Evolutionary conservation across 768 basidiomycete genomes (phyloP).

Genomic region (Albatrellus ellisii): DNA sequence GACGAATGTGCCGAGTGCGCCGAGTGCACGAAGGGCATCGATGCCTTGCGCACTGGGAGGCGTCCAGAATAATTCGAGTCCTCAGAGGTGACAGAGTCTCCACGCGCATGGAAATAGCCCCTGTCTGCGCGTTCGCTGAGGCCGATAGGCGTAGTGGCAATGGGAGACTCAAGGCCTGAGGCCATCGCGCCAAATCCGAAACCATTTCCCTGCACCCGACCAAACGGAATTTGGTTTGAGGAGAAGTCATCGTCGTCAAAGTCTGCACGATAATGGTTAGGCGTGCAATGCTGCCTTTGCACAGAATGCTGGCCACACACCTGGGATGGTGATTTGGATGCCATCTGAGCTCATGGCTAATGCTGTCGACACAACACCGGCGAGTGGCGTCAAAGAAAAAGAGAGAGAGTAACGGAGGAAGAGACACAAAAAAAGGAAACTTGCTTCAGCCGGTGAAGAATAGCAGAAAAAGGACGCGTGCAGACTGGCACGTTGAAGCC

Average conservation of each 20-base stretch:
- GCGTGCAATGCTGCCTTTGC: conserved; percentile 7
- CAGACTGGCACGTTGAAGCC: too few relatives aligned
- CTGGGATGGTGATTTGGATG: conserved; percentile 36
- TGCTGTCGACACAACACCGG: neutral
- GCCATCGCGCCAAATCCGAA: conserved; percentile 15
- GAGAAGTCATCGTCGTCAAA: conserved; percentile 66
- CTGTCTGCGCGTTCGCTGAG: conserved; percentile 35
- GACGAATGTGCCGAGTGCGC: conserved; percentile 65
- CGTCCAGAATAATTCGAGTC: conserved; percentile 56
- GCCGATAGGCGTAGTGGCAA: conserved; percentile 36
- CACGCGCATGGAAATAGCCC: conserved; percentile 62
- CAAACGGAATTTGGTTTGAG: conserved; percentile 55
- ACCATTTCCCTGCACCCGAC: conserved; percentile 33
- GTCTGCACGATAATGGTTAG: conserved; percentile 28
- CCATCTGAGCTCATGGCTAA: conserved; percentile 24
- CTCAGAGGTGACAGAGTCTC: conserved; percentile 69
- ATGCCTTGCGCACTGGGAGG: conserved; percentile 22
- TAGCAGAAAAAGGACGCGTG: too few relatives aligned
- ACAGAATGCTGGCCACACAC: conserved; percentile 15
- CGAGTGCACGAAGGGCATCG: conserved; percentile 53
- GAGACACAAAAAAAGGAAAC: too few relatives aligned
- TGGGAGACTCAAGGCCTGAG: conserved; percentile 58
- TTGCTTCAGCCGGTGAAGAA: too few relatives aligned
- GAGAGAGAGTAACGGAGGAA: neutral
- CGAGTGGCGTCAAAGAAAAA: neutral